Percentiles rank a stretch among this genome's conserved stretches.
Evolutionary conservation across 2,329 filamentous ascomycete species (phyloP).

Genomic region (Talaromyces sp.): DNA sequence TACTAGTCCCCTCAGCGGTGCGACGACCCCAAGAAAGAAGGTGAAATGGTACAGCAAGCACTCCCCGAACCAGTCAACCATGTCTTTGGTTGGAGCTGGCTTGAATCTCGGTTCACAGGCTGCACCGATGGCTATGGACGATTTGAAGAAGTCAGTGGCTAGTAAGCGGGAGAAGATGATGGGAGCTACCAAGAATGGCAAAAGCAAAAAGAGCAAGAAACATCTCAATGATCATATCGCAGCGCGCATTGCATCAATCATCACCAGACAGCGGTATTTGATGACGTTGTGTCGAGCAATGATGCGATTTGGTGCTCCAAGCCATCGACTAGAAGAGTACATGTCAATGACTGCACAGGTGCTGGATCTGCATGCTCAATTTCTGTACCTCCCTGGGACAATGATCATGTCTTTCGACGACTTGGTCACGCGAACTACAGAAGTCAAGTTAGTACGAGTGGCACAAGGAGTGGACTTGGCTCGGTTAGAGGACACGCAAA

Average conservation of each 20-base stretch:
- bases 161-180: constrained; percentile 15
- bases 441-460: constrained; percentile 45
- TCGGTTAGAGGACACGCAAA: constrained; percentile 43
- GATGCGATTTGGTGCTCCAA: constrained; percentile 88
- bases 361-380: constrained; percentile 83
- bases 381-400: constrained; percentile 83
- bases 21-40: constrained; percentile 22
- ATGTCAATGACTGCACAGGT: constrained; percentile 87
- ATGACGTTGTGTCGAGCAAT: constrained; percentile 79
- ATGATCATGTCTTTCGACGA: constrained; percentile 90
- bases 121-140: constrained; percentile 14
- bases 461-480: constrained; percentile 44
- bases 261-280: constrained; percentile 77
- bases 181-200: constrained; percentile 17
- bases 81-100: constrained; percentile 18
- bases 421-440: constrained; percentile 43
- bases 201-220: constrained; percentile 35
- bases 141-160: constrained; percentile 15
- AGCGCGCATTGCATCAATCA: constrained; percentile 62
- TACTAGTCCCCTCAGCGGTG: constrained; percentile 12
- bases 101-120: constrained; percentile 16
- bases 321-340: constrained; percentile 85
- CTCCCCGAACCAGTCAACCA: constrained; percentile 15
- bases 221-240: constrained; percentile 53
- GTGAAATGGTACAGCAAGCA: constrained; percentile 27